Evolutionary conservation across 2,329 filamentous ascomycete genomes (phyloP).

Genomic region (Phoma herbarum): DNA sequence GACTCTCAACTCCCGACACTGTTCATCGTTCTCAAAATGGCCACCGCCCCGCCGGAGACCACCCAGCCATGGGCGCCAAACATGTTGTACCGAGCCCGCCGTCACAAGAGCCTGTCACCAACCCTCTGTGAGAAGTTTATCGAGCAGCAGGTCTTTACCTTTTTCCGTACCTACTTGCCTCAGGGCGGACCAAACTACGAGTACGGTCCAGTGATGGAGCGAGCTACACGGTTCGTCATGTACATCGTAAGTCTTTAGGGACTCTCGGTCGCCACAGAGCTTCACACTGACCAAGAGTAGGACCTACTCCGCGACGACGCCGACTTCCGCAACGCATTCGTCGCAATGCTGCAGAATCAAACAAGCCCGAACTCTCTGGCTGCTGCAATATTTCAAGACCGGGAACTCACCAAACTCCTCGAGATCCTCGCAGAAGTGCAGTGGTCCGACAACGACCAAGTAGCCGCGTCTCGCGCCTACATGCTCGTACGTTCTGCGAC

Average conservation of each 20-base stretch:
- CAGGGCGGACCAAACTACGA: background rate
- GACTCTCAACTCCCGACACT: background rate
- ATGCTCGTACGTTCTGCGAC: background rate
- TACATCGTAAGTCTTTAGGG: background rate
- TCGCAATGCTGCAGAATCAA: background rate
- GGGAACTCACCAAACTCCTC: background rate
- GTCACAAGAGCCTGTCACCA: background rate
- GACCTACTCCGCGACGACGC: background rate
- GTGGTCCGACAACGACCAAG: background rate
- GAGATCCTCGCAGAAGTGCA: background rate
- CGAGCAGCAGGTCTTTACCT: conserved; percentile 1
- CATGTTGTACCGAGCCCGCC: conserved; percentile 1
- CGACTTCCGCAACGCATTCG: background rate
- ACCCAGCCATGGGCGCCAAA: conserved; percentile 3
- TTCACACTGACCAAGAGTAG: background rate
- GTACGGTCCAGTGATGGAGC: conserved; percentile 7
- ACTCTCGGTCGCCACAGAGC: background rate
- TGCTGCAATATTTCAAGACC: background rate
- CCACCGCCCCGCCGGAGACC: background rate
- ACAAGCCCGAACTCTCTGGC: background rate
- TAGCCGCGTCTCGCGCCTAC: conserved; percentile 1
- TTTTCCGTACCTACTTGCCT: conserved; percentile 2
- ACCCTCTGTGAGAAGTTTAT: conserved; percentile 3
- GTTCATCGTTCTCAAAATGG: background rate
- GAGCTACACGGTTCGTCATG: background rate